Evolutionary conservation across 2,329 filamentous ascomycete genomes (phyloP).

Genomic region (Botrytis porri): DNA sequence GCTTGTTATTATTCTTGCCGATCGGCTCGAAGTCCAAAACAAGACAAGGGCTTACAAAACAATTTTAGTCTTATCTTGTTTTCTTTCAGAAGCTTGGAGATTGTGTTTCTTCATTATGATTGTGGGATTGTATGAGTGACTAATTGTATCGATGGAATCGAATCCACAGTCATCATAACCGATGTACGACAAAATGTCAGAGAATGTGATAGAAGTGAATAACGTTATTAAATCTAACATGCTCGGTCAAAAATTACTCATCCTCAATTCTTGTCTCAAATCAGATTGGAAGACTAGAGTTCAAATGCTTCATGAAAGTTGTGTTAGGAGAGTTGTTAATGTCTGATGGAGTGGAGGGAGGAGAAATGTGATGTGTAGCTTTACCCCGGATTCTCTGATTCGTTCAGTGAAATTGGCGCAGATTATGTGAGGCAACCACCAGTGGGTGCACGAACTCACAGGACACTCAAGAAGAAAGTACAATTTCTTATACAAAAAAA

Average conservation of each 20-base stretch:
- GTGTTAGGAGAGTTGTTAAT: neutral
- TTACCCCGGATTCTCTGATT: conserved; percentile 17
- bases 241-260: too few relatives aligned
- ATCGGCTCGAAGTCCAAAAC: fast-evolving
- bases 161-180: too few relatives aligned
- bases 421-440: neutral
- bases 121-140: neutral
- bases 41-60: neutral
- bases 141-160: too few relatives aligned
- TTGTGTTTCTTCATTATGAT: neutral
- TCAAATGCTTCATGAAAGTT: neutral
- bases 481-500: too few relatives aligned
- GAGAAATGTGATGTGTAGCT: neutral
- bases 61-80: too few relatives aligned
- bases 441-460: too few relatives aligned
- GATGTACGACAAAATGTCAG: too few relatives aligned
- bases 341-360: neutral
- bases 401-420: conserved; percentile 7
- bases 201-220: too few relatives aligned
- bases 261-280: too few relatives aligned
- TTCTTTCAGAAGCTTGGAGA: neutral
- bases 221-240: too few relatives aligned
- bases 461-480: too few relatives aligned
- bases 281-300: too few relatives aligned
- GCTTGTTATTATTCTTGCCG: neutral